Percentiles rank a stretch among this genome's conserved stretches.
These are phyloP conservation scores for Tolypocladium tundrense DNA, from an alignment of 2,329 filamentous ascomycete species.

Conservation along the genomic window DNA sequence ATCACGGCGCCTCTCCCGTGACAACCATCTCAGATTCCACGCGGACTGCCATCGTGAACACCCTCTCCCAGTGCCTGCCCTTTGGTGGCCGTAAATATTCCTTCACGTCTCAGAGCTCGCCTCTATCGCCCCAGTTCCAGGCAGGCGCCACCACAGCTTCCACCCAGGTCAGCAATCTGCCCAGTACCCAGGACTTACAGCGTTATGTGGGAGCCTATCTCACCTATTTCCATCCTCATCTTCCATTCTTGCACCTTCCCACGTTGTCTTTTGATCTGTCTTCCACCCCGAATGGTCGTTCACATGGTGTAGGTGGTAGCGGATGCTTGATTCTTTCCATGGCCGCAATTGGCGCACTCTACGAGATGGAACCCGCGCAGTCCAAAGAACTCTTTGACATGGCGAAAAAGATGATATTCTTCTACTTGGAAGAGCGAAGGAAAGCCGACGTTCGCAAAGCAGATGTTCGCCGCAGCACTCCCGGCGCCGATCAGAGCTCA, in stretches of 20 bases:
- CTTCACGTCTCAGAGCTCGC: constrained; percentile 43
- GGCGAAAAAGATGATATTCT: constrained; percentile 89
- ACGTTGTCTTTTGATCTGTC: constrained; percentile 84
- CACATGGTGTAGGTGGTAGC: constrained; percentile 59
- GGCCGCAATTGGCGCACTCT: constrained; percentile 71
- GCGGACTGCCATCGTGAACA: constrained; percentile 49
- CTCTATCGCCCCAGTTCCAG: constrained; percentile 41
- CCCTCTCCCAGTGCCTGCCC: constrained; percentile 45
- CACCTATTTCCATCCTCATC: constrained; percentile 83
- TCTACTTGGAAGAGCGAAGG: constrained; percentile 83
- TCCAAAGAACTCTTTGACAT: constrained; percentile 85
- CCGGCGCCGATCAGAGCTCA: constrained; percentile 34
- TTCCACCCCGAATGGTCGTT: constrained; percentile 52
- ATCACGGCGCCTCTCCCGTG: constrained; percentile 46
- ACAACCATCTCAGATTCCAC: constrained; percentile 57
- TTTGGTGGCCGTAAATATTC: constrained; percentile 56
- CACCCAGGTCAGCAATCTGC: constrained; percentile 50
- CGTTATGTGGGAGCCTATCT: constrained; percentile 87
- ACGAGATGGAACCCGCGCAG: constrained; percentile 70
- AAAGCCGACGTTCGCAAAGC: constrained; percentile 69
- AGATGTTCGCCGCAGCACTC: constrained; percentile 43
- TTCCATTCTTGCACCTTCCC: constrained; percentile 88
- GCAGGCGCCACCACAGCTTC: constrained; percentile 36
- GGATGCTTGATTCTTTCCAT: constrained; percentile 79
- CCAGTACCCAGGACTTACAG: constrained; percentile 76